These are phyloP conservation scores for Fusarium camptoceras DNA, from an alignment of 2,329 filamentous ascomycete species.

Conservation along the genomic window DNA sequence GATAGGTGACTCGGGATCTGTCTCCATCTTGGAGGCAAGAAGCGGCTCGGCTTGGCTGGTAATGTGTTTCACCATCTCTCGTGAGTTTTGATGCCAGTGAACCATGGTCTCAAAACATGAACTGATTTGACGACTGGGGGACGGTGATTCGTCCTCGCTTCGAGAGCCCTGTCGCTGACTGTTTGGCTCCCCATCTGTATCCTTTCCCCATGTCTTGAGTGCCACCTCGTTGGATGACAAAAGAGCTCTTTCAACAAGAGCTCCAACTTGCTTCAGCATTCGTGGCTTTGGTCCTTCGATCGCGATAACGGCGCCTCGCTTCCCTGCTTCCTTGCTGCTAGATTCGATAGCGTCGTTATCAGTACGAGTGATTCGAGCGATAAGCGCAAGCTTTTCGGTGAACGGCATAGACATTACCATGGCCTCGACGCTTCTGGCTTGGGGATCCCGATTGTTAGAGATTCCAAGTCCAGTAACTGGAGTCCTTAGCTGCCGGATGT, in stretches of 20 bases:
- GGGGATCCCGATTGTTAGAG: slow-evolving; percentile 42
- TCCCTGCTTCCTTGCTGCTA: slow-evolving; percentile 51
- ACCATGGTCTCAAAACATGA: slow-evolving; percentile 76
- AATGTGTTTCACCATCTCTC: slow-evolving; percentile 71
- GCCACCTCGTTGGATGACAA: slow-evolving; percentile 54
- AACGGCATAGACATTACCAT: slow-evolving; percentile 82
- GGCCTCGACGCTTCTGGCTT: slow-evolving; percentile 67
- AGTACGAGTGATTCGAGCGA: slow-evolving; percentile 77
- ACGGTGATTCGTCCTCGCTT: slow-evolving; percentile 27
- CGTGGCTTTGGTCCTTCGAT: slow-evolving; percentile 77
- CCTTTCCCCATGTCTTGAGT: slow-evolving; percentile 59
- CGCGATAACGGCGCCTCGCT: slow-evolving; percentile 83
- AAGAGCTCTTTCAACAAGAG: slow-evolving; percentile 74
- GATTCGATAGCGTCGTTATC: slow-evolving; percentile 63
- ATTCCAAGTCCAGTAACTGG: slow-evolving; percentile 47
- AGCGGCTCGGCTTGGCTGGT: slow-evolving; percentile 46
- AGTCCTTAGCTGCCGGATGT: slow-evolving; percentile 45
- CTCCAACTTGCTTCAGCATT: slow-evolving; percentile 68
- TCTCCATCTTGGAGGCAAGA: slow-evolving; percentile 15
- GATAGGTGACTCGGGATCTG: slow-evolving; percentile 11
- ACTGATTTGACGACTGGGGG: slow-evolving; percentile 58
- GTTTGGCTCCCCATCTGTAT: slow-evolving; percentile 36
- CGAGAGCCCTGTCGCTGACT: slow-evolving; percentile 20
- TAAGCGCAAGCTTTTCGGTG: slow-evolving; percentile 78
- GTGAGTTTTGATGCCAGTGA: slow-evolving; percentile 80